phyloP scores from a whole-genome alignment of 108 stramenopile species.

The Cyclostephanos invisitatus region DNA sequence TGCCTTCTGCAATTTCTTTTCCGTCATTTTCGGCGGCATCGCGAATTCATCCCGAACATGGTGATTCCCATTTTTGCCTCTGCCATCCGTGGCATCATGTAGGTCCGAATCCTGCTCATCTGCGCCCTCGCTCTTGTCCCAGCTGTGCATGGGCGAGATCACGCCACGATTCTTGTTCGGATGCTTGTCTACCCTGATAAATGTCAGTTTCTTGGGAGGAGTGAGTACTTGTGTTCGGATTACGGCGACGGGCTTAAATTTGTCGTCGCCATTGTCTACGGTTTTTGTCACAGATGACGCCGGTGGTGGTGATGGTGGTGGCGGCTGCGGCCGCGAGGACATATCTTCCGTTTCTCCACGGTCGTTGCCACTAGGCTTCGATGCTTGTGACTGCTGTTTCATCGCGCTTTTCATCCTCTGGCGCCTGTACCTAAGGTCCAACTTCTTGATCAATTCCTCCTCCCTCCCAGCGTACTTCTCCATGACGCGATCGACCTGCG shows the following conservation, averaged over 20 bases:
- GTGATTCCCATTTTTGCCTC: neutral
- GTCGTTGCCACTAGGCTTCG: neutral
- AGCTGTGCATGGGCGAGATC: conserved; percentile 21
- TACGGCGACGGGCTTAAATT: neutral
- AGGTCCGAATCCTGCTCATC: neutral
- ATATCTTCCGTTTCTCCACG: neutral
- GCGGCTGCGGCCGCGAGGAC: neutral
- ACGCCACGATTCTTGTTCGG: conserved; percentile 16
- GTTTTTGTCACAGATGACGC: too few species aligned
- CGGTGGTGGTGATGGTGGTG: neutral
- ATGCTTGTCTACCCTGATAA: conserved; percentile 4
- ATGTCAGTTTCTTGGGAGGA: conserved; percentile 6
- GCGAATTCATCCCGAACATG: neutral
- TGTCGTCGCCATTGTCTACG: neutral
- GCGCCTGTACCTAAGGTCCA: conserved; percentile 43
- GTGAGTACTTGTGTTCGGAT: conserved; percentile 1
- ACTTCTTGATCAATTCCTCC: conserved; percentile 49
- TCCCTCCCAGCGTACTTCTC: conserved; percentile 47
- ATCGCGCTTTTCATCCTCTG: conserved; percentile 16
- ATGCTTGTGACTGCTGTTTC: neutral
- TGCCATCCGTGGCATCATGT: neutral
- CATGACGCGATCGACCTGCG: conserved; percentile 48
- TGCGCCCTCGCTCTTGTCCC: conserved; percentile 25
- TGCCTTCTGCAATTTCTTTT: neutral
- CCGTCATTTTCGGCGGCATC: neutral